Evolutionary conservation across 306 rosid species (phyloP), one percentile per base, ranked within the genome.

Genomic region (Vicia faba): DNA sequence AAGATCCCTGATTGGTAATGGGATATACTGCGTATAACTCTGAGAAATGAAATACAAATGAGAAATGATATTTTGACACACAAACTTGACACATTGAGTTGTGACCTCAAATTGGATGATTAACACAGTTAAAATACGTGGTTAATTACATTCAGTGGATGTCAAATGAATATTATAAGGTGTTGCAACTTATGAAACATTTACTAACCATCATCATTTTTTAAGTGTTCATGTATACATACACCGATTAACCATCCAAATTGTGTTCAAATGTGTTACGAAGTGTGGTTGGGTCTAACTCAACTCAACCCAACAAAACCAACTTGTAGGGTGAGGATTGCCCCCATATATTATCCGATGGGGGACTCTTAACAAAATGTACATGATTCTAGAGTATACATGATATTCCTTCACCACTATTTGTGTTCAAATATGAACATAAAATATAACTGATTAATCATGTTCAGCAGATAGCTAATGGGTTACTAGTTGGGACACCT

Each of bases 11-110:
- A 91, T 83, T 65, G 95, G 96, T 78, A 95, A 80, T 53, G 99
- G 99, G 56, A 95, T 91, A 67, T 95, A 95, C 71, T 95, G 99
- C 2, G 99, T 91, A 81, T 95, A 95, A 73, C 99, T 95, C 99
- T 91, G 92, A 36, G 60, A 62, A 69, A 53, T 36, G 60, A 38
- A 57, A 41, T 73, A 39, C 69, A 72, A 70, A 51, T 51, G 31
- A 51, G 3, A 51, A 11, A 51, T 25, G 58, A 40, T 40, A 40
- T 40, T 40, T 11, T 38, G 41, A 50, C n/a, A 48, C 23, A 46
- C 54, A 48, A 15, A 48, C 18, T 44, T 15, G 11, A 46, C 20
- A 46, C 10, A 7, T 46, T 15, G 23, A 46, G 25, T 4, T 51
- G 20, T 11, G n/a, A 51, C 33, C 20, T 51, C 57, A 51, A 9